Evolutionary conservation across 257 asterid genomes (phyloP), one percentile per base, ranked within the genome.

Genomic region (Agastache rugosa): DNA sequence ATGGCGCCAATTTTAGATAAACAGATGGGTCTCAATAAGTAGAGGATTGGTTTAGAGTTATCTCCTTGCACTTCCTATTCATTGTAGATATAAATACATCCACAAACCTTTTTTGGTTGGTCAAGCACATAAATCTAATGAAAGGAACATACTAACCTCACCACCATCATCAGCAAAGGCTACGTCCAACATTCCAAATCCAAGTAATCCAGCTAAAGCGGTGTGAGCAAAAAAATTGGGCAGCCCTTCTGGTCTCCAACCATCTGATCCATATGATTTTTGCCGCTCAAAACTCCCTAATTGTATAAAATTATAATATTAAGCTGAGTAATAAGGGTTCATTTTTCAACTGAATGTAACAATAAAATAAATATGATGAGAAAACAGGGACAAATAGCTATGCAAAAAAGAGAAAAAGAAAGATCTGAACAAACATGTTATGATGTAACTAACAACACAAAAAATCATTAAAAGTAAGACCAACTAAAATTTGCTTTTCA

Each of bases 141-240:
- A 31, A 74, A 55, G 42, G 29, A 75, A 61, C 47, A 63, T 1
- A 39, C 86, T 35, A 29, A 88, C 98, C 96, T 87, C 94, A 69
- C 63, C 77, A 29, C 90, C 63, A 75, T 93, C 94, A 37, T 93
- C 96, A 31, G 97, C 96, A 79, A 83, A 84, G 11, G 91, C 89
- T 71, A 87, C 83, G 63, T 85, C 86, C 23, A 82, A 69, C 50
- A 81, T 50, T 61, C 96, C 91, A 83, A 81, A 79, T 77, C 97
- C 98, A 77, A 93, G 81, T 63, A 91, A 60, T 66, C 96, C 97
- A 81, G 96, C 91, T 54, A 93, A 81, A 39, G 81, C 60, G 19
- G 86, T 69, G 54, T 87, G 88, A 77, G 76, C 45, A 41, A 71
- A 63, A 66, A 77, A 65, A 41, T 73, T 77, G 19, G 74, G 59